phyloP scores from a whole-genome alignment of 179 eudicot genomes.

The Silene vulgaris region DNA sequence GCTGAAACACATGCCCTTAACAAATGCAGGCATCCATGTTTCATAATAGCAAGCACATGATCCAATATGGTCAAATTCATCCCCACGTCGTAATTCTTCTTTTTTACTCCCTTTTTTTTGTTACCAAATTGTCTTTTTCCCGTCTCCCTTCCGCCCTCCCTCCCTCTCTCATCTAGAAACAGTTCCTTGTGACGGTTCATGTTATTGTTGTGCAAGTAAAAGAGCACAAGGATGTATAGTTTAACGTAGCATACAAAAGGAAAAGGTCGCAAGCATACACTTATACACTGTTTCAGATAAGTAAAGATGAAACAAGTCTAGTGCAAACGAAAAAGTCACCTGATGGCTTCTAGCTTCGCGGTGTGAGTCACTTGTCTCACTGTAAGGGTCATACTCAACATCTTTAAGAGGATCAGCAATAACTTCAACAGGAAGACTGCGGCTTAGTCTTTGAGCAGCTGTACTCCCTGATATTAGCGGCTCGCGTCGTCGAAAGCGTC shows the following conservation, averaged over 20 bases:
- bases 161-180: too few relatives aligned
- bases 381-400: constrained; percentile 67
- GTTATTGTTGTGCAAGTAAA: background rate
- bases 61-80: too few relatives aligned
- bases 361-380: constrained; percentile 50
- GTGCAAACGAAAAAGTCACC: constrained; percentile 34
- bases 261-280: background rate
- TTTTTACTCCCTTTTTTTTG: too few relatives aligned
- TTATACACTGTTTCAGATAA: background rate
- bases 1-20: too few relatives aligned
- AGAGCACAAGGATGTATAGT: background rate
- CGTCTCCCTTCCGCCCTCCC: too few relatives aligned
- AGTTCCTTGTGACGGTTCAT: too few relatives aligned
- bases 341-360: constrained; percentile 60
- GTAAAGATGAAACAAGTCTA: background rate
- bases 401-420: constrained; percentile 86
- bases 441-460: constrained; percentile 69
- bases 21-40: too few relatives aligned
- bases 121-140: too few relatives aligned
- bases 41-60: too few relatives aligned
- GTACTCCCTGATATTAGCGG: constrained; percentile 62
- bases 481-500: constrained; percentile 61
- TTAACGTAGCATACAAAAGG: background rate
- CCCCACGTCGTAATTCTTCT: too few relatives aligned
- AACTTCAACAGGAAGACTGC: constrained; percentile 74